Evolutionary conservation across 495 filamentous ascomycete genomes (phyloP).

Genomic region (Penicillium herquei): DNA sequence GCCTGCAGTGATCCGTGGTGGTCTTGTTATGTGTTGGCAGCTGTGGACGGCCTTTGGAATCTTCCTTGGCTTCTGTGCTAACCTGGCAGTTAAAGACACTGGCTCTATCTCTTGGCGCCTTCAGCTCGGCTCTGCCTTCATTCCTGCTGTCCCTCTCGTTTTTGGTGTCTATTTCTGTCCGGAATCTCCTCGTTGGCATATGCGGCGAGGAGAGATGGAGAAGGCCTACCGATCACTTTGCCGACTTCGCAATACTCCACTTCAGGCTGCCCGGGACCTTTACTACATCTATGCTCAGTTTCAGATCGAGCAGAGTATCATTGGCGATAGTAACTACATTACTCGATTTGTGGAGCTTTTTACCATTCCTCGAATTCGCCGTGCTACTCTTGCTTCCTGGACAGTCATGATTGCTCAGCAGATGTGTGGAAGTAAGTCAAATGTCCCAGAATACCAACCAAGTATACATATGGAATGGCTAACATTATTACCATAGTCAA

Average conservation of each 20-base stretch:
- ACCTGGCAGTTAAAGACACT: constrained; percentile 55
- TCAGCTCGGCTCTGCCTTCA: constrained; percentile 65
- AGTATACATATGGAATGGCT: neutral
- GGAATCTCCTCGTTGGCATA: constrained; percentile 69
- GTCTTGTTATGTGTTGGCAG: constrained; percentile 65
- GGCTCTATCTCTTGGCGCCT: constrained; percentile 60
- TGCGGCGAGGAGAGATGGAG: constrained; percentile 55
- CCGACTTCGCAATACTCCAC: constrained; percentile 56
- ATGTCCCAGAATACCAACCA: neutral
- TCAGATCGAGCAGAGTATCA: constrained; percentile 48
- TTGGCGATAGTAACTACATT: constrained; percentile 50
- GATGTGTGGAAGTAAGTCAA: constrained; percentile 69
- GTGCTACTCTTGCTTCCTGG: constrained; percentile 62
- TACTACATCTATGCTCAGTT: constrained; percentile 66
- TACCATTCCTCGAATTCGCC: constrained; percentile 64
- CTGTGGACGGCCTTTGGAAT: constrained; percentile 57
- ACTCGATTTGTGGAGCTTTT: constrained; percentile 63
- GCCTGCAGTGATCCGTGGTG: constrained; percentile 60
- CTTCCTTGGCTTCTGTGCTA: constrained; percentile 59
- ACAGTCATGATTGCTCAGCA: constrained; percentile 78
- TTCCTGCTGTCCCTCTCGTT: constrained; percentile 66
- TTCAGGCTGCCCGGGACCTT: constrained; percentile 65
- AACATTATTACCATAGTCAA: constrained; percentile 18
- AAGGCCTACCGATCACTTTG: constrained; percentile 60
- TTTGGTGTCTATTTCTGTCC: constrained; percentile 63